Evolutionary conservation across 352 stramenopile genomes (phyloP).

Genomic region (Albugo candida): DNA sequence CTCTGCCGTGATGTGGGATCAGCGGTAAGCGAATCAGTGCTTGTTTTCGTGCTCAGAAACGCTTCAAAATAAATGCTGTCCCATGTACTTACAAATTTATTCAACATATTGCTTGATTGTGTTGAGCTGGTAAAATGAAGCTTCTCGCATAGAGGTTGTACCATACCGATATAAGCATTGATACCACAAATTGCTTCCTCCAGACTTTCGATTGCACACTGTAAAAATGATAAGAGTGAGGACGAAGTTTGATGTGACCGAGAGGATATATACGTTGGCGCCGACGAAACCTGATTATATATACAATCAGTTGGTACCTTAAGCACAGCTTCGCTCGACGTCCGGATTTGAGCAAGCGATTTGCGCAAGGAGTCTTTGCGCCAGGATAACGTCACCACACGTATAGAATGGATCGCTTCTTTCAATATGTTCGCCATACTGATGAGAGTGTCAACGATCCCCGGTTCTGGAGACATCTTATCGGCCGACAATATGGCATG

Average conservation of each 20-base stretch:
- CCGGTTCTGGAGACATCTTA: conserved; percentile 38
- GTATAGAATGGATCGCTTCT: conserved; percentile 4
- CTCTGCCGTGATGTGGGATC: conserved; percentile 21
- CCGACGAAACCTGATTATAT: conserved; percentile 2
- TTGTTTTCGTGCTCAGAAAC: conserved; percentile 9
- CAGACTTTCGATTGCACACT: conserved; percentile 23
- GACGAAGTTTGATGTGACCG: conserved; percentile 8
- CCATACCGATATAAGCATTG: conserved; percentile 39
- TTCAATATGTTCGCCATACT: conserved; percentile 14
- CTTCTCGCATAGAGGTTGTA: conserved; percentile 24
- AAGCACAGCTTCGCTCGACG: conserved; percentile 16
- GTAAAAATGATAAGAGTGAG: too few species aligned
- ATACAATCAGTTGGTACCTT: too few species aligned
- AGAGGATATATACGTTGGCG: conserved; percentile 12
- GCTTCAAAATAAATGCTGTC: conserved; percentile 28
- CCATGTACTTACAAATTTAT: conserved; percentile 15
- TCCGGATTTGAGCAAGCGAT: conserved; percentile 28
- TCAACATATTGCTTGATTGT: conserved; percentile 25
- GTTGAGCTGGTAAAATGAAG: conserved; percentile 35
- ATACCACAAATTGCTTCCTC: conserved; percentile 33
- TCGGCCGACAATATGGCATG: conserved; percentile 18
- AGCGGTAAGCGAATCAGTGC: conserved; percentile 22
- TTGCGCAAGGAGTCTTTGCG: conserved; percentile 12
- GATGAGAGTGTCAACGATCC: conserved; percentile 51
- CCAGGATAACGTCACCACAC: not conserved